A percentile compares a stretch with the other conserved stretches of the same genome.
Conservation (phyloP, 768 basidiomycete species). For the Naganishia vishniacii region DNA sequence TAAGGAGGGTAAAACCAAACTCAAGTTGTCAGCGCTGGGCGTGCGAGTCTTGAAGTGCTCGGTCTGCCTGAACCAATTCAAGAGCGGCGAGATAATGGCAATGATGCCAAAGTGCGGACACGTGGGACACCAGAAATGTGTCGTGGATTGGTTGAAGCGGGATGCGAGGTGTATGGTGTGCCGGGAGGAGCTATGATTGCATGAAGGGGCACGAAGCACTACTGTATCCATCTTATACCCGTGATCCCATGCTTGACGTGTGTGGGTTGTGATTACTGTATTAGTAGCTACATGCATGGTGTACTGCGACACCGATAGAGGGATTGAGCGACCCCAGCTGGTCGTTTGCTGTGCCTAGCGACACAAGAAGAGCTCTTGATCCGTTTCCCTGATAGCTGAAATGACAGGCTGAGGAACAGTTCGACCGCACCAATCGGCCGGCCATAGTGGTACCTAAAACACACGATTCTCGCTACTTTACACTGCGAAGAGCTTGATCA, state of each 20-base stretch:
- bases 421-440: no score
- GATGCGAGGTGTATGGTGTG: constrained; percentile 65
- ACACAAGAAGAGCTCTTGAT: no score
- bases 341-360: no score
- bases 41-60: constrained; percentile 64
- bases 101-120: constrained; percentile 61
- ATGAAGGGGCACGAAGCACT: background rate
- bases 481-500: background rate
- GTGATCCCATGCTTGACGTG: background rate
- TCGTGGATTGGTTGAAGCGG: constrained; percentile 59
- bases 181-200: constrained; percentile 43
- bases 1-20: constrained; percentile 63
- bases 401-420: no score
- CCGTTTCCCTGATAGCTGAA: no score
- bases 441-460: no score
- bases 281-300: background rate
- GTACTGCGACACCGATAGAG: background rate
- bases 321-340: no score
- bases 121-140: constrained; percentile 59
- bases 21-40: constrained; percentile 64
- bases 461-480: no score
- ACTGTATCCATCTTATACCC: constrained; percentile 15
- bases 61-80: constrained; percentile 69
- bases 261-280: constrained; percentile 3
- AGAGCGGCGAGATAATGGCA: constrained; percentile 56